Evolutionary conservation across 352 stramenopile genomes (phyloP).

Genomic region (Pythium utonaiense): DNA sequence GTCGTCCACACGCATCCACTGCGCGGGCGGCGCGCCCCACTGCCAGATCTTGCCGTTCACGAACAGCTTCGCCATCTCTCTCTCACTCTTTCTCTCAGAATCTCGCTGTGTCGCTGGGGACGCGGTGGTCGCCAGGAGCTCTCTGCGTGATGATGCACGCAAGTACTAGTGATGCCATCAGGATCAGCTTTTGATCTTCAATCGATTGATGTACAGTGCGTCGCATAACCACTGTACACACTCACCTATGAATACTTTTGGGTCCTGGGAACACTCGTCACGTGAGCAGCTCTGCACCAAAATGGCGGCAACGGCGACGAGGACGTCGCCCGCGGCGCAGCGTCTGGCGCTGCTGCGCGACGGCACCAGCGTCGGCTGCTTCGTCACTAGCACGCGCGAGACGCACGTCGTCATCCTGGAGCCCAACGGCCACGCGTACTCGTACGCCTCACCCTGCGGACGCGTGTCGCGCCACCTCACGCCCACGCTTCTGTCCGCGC

Average conservation of each 20-base stretch:
- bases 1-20: conserved; percentile 63
- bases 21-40: conserved; percentile 31
- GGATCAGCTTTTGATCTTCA: not conserved
- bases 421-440: conserved; percentile 51
- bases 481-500: conserved; percentile 44
- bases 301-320: too few species aligned
- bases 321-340: too few species aligned
- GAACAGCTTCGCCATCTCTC: conserved; percentile 25
- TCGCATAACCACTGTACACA: not conserved
- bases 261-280: too few species aligned
- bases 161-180: not conserved
- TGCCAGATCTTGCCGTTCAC: conserved; percentile 77
- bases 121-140: too few species aligned
- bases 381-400: conserved; percentile 40
- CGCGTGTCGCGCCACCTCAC: conserved; percentile 52
- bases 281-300: not conserved
- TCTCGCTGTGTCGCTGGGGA: too few species aligned
- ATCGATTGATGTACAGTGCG: not conserved
- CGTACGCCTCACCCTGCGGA: conserved; percentile 48
- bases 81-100: too few species aligned
- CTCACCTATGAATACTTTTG: not conserved
- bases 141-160: not conserved
- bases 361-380: conserved; percentile 44
- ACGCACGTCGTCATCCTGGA: conserved; percentile 64
- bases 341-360: conserved; percentile 50